Evolutionary conservation across 257 asterid genomes (phyloP), one percentile per base, ranked within the genome.

Genomic region (Lithospermum erythrorhizon): DNA sequence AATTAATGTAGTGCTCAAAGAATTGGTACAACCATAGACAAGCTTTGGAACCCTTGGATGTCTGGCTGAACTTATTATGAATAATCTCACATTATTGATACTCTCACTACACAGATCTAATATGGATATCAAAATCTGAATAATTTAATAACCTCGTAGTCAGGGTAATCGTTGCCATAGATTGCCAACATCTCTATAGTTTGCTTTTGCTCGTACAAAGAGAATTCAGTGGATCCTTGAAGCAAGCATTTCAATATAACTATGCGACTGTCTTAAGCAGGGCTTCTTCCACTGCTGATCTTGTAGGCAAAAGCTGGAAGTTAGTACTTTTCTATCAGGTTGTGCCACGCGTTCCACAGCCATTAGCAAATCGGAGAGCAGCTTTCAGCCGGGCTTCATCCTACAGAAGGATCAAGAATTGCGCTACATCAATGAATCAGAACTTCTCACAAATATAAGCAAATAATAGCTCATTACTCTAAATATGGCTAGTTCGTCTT

Each of bases 281-380:
- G 66, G 87, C 69, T 41, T 73, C 70, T 29, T 79, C 83, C 48
- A 88, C 98, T 27, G 72, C 73, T 75, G 79, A 81, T 69, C 69
- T 78, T 19, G 85, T 79, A 16, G 96, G 98, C 88, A 91, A 74
- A n/a, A 66, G 98, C 95, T 2, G 98, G 98, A 78, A 91, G n/a
- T n/a, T 91, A 41, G 98, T 96, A 15, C 96, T 95, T n/a, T n/a
- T n/a, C n/a, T n/a, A n/a, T n/a, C n/a, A n/a, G n/a, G n/a, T n/a
- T n/a, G n/a, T n/a, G n/a, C n/a, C n/a, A n/a, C n/a, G n/a, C n/a
- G n/a, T n/a, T 20, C 98, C 98, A 61, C 96, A 88, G 29, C 83
- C 95, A 69, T 91, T 91, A 16, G 96, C 96, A 61, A 91, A 91
- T 56, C 78, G 73, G 65, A 93, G 83, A 58, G 95, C 91, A 29